A percentile compares a stretch with the other conserved stretches of the same genome.
Conservation (phyloP, 305 asterid genomes). For the Fraxinus xanthoxyloides region DNA sequence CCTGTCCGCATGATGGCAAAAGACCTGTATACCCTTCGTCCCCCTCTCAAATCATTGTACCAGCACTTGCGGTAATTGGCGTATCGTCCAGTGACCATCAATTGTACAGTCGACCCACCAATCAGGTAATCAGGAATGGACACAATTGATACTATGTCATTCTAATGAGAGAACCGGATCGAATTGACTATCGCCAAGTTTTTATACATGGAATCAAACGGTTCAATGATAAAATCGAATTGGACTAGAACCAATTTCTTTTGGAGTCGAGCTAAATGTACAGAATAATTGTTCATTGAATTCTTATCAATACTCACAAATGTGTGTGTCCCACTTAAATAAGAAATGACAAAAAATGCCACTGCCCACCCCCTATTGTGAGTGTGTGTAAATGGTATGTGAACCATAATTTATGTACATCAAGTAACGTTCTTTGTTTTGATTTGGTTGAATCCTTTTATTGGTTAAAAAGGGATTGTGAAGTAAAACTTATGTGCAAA, state of each 20-base stretch:
- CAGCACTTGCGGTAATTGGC: background rate
- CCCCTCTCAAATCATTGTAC: background rate
- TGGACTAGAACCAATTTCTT: background rate
- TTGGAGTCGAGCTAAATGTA: too few relatives aligned
- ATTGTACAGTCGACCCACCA: background rate
- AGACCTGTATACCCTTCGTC: conserved; percentile 31
- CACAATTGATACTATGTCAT: background rate
- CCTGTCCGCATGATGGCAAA: conserved; percentile 32
- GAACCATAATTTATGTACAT: too few relatives aligned
- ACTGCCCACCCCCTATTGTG: too few relatives aligned
- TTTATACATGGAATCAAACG: background rate
- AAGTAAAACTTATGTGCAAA: background rate
- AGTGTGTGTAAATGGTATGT: too few relatives aligned
- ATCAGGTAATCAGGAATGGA: background rate
- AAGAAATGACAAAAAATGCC: too few relatives aligned
- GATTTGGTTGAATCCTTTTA: background rate
- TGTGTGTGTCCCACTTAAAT: too few relatives aligned
- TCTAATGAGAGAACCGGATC: background rate
- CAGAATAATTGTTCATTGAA: too few relatives aligned
- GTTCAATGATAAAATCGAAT: background rate
- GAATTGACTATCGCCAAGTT: background rate
- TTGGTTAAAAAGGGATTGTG: background rate
- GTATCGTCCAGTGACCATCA: background rate
- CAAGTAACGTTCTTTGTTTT: background rate
- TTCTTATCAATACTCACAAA: too few relatives aligned